Evolutionary conservation across 1,139 yeast species (phyloP).

Genomic region (Arxiozyma telluris): DNA sequence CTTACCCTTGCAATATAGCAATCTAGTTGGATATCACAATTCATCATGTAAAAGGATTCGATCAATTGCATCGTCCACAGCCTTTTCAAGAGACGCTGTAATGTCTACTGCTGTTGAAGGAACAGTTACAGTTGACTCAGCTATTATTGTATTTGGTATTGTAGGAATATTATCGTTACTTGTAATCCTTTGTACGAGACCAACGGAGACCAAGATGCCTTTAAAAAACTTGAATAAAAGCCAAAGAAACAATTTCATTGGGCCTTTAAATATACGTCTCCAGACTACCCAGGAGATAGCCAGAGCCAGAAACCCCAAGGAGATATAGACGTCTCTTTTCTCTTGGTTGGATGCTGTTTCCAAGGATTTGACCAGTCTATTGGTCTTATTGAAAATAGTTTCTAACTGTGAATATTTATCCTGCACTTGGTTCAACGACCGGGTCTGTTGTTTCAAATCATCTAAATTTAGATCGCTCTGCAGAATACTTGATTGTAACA

Average conservation of each 20-base stretch:
- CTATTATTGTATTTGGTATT: background rate
- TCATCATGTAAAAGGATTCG: constrained; percentile 22
- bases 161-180: background rate
- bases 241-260: constrained; percentile 44
- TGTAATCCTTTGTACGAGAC: constrained; percentile 16
- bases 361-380: constrained; percentile 39
- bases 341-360: constrained; percentile 50
- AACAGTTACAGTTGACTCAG: background rate
- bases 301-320: constrained; percentile 41
- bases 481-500: constrained; percentile 45
- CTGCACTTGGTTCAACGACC: constrained; percentile 39
- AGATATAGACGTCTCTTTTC: constrained; percentile 44
- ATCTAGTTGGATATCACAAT: constrained; percentile 6
- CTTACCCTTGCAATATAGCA: background rate
- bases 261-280: constrained; percentile 45
- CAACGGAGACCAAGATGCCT: constrained; percentile 23
- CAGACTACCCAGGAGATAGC: constrained; percentile 51
- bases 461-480: constrained; percentile 54
- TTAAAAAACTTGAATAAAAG: constrained; percentile 38
- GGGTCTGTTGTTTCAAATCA: constrained; percentile 47
- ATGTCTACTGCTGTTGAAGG: constrained; percentile 3
- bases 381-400: constrained; percentile 41
- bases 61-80: constrained; percentile 22
- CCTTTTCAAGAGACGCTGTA: constrained; percentile 10
- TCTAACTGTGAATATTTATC: constrained; percentile 41